Percentiles rank a stretch among this genome's conserved stretches.
Conservation (phyloP, 768 basidiomycete species). For the Lentinula sp. region DNA sequence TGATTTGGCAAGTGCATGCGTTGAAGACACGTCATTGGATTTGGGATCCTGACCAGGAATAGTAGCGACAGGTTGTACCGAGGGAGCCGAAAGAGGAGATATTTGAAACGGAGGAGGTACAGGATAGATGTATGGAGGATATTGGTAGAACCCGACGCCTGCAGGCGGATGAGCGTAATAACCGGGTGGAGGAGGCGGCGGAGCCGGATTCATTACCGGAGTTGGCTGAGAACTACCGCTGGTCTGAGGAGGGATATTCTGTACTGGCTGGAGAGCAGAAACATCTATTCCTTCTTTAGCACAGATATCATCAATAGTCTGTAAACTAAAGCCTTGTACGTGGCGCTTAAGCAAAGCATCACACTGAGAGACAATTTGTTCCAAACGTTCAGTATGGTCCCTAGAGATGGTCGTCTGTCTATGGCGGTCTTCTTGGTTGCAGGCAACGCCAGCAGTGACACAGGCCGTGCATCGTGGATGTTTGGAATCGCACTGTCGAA, state of each 20-base stretch:
- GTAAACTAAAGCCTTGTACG: conserved; percentile 61
- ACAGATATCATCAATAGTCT: conserved; percentile 58
- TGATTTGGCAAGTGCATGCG: conserved; percentile 69
- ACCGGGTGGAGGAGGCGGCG: conserved; percentile 34
- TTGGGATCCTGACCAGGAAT: conserved; percentile 77
- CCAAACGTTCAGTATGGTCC: conserved; percentile 78
- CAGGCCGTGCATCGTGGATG: conserved; percentile 85
- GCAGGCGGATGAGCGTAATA: conserved; percentile 30
- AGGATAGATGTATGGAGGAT: conserved; percentile 17
- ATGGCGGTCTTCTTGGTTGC: conserved; percentile 87
- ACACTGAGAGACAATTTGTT: conserved; percentile 75
- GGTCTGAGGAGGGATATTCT: conserved; percentile 15
- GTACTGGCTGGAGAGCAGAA: conserved; percentile 17
- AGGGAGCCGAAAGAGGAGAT: conserved; percentile 12
- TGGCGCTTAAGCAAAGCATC: conserved; percentile 72
- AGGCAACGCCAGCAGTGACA: conserved; percentile 68
- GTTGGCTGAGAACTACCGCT: conserved; percentile 30
- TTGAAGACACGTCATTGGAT: conserved; percentile 71
- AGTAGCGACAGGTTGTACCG: conserved; percentile 15
- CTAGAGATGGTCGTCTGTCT: conserved; percentile 81
- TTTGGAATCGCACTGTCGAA: conserved; percentile 78
- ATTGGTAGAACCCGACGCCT: conserved; percentile 28
- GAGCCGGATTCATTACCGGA: conserved; percentile 27
- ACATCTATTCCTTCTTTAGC: conserved; percentile 63
- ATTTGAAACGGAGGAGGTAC: conserved; percentile 12